A percentile compares a stretch with the other conserved stretches of the same genome.
Evolutionary conservation across 805 yeast species (phyloP).

Genomic region (Suhomyces kilbournensis): DNA sequence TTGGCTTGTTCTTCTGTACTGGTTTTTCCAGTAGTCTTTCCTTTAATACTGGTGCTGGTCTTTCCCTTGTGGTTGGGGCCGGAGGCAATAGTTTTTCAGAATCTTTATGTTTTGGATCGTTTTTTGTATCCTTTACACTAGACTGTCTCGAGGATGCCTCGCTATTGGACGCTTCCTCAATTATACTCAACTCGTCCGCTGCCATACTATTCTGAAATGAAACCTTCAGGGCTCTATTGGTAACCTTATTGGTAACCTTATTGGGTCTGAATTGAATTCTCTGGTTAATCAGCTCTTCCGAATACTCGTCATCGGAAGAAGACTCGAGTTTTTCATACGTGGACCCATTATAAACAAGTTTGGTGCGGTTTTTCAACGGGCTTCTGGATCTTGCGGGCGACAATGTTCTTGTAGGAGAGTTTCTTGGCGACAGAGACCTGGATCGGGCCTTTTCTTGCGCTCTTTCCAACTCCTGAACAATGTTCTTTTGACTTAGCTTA

Average conservation of each 20-base stretch:
- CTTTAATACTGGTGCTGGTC: too few relatives aligned
- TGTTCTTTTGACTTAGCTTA: slow-evolving; percentile 29
- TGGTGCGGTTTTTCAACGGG: slow-evolving; percentile 12
- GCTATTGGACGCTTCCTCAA: slow-evolving; percentile 35
- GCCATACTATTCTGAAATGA: slow-evolving; percentile 18
- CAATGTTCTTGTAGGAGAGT: slow-evolving; percentile 1
- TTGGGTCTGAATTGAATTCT: slow-evolving; percentile 3
- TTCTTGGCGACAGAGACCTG: slow-evolving; percentile 13
- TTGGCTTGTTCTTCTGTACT: neutral
- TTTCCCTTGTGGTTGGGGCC: slow-evolving; percentile 2
- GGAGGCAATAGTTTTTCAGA: slow-evolving; percentile 11
- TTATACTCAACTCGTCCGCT: slow-evolving; percentile 40
- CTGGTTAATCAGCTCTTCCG: slow-evolving; percentile 5
- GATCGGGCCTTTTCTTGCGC: slow-evolving; percentile 3
- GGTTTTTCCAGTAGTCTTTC: too few relatives aligned
- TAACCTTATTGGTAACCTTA: slow-evolving; percentile 17
- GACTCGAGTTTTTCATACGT: slow-evolving; percentile 36
- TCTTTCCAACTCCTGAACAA: slow-evolving; percentile 5
- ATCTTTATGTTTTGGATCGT: neutral
- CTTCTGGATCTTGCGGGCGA: slow-evolving; percentile 15
- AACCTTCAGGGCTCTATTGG: slow-evolving; percentile 25
- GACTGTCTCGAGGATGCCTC: slow-evolving; percentile 28
- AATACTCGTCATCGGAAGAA: slow-evolving; percentile 17
- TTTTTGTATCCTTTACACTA: slow-evolving; percentile 19
- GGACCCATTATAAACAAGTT: slow-evolving; percentile 33